Percentiles rank a stretch among this genome's conserved stretches.
Evolutionary conservation across 2,329 filamentous ascomycete species (phyloP).

Genomic region (Coniella lustricola): DNA sequence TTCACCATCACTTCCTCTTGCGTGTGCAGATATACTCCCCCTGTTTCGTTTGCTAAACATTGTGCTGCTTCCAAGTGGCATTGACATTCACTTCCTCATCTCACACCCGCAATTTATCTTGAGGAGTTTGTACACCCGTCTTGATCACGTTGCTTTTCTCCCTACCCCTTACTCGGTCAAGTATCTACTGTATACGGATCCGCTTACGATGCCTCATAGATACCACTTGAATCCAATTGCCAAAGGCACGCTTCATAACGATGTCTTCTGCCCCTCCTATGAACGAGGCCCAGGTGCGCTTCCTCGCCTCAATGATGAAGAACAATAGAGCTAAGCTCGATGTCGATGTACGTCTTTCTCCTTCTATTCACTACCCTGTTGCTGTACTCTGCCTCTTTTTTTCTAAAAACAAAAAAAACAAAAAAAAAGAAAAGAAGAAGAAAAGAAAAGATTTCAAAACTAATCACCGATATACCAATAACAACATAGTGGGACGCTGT

Average conservation of each 20-base stretch:
- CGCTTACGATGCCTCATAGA: neutral
- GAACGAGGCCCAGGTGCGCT: slow-evolving; percentile 12
- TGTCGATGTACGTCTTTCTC: slow-evolving; percentile 9
- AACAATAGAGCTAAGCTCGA: slow-evolving; percentile 16
- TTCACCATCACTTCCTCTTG: no score
- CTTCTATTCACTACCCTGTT: no score
- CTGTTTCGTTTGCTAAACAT: no score
- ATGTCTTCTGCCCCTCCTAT: neutral
- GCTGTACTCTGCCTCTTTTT: no score
- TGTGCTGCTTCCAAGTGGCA: no score
- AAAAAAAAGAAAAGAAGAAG: no score
- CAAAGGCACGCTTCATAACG: neutral
- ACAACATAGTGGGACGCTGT: slow-evolving; percentile 15
- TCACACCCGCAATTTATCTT: no score
- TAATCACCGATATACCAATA: neutral
- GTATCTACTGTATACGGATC: no score
- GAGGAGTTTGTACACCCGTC: no score
- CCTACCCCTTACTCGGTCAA: neutral
- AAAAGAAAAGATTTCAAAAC: neutral
- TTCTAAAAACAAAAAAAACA: no score
- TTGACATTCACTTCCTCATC: no score
- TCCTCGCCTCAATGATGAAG: slow-evolving; percentile 12
- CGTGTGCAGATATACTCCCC: no score
- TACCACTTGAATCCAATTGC: neutral
- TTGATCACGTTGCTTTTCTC: neutral